Percentiles rank a stretch among this genome's conserved stretches.
Conservation (phyloP, 805 yeast genomes). For the Suhomyces pyralidae region DNA sequence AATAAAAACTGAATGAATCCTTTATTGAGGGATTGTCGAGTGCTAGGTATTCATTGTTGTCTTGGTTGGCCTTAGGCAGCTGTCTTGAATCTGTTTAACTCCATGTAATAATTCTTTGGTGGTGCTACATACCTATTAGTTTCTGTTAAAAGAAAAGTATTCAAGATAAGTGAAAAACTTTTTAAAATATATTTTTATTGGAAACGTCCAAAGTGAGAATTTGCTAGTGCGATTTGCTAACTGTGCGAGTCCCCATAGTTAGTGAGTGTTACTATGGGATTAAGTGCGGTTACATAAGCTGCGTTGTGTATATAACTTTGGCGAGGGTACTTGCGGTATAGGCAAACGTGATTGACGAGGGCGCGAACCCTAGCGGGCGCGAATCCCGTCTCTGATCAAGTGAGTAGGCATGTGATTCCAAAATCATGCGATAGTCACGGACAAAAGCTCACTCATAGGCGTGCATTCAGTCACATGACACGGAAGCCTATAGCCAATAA, state of each 20-base stretch:
- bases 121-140: constrained; percentile 15
- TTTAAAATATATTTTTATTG: constrained; percentile 6
- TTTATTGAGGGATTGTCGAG: not conserved
- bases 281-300: not conserved
- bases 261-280: not conserved
- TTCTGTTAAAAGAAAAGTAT: constrained; percentile 9
- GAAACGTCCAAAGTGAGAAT: constrained; percentile 1
- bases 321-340: not conserved
- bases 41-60: not conserved
- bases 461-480: not conserved
- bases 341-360: constrained; percentile 1
- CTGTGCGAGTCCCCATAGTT: constrained; percentile 3
- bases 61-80: not conserved
- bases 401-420: not conserved
- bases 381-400: not conserved
- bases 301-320: not conserved
- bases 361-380: not conserved
- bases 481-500: constrained; percentile 7
- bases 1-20: not conserved
- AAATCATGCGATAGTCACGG: not conserved
- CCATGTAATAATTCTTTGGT: not conserved
- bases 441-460: not conserved
- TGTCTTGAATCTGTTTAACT: not conserved
- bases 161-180: constrained; percentile 6
- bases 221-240: constrained; percentile 1